Evolutionary conservation across 345 rosid genomes (phyloP), one percentile per base, ranked within the genome.

Genomic region (Erodium maritimum): DNA sequence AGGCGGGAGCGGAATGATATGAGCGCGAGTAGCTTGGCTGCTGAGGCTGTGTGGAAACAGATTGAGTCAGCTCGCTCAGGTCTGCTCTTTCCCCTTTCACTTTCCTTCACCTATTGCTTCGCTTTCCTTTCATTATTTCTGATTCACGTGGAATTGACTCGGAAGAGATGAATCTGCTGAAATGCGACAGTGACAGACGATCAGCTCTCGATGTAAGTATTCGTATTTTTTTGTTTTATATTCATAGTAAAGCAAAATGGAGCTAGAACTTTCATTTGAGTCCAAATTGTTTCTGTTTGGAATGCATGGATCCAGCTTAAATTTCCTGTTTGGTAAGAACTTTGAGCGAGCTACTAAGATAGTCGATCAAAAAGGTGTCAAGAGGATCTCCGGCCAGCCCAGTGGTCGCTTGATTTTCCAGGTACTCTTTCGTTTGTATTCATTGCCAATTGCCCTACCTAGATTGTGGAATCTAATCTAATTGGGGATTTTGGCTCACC

Each of bases 241-340:
- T 2, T 56, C 45, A 17, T 29, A 20, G 1, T 52, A 21, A 16
- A 2, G 21, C 1, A 2, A 42, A 42, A 42, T 42, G 5, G 19
- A 24, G 17, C 23, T 33, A 7, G 19, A 57, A n/a, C 59, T 54
- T 25, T 37, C 19, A 9, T 42, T 8, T 53, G 2, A 19, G 20
- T 19, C 0, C 10, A 20, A 58, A 22, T 23, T 55, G 14, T 37
- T 45, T 57, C 13, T 34, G 10, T 24, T 17, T 19, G 17, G n/a
- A 17, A 12, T 22, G n/a, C 20, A 21, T 46, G 67, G 21, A 37
- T 53, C 48, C 71, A 91, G 96, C 48, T 80, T 88, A 80, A 83
- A 86, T 77, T 75, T 88, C 74, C 69, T 88, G 81, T 91, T 82
- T 72, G 96, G 96, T 65, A 91, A 86, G 73, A 91, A 86, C 71